Conservation (phyloP, 2,329 filamentous ascomycete species). For the Coniochaeta ligniaria region DNA sequence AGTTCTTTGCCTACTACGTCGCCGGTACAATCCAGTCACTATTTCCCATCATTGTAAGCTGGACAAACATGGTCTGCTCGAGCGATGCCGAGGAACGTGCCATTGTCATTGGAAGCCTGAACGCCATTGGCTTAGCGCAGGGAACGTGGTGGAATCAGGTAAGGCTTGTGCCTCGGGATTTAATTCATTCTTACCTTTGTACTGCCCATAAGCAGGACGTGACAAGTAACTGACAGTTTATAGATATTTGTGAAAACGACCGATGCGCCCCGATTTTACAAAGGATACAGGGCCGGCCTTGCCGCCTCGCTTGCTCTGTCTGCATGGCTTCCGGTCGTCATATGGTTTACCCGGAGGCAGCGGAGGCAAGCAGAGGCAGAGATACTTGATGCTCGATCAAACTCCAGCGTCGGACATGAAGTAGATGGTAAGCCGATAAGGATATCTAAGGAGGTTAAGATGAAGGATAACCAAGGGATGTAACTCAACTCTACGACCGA, state of each 20-base stretch:
- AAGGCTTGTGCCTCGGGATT: not conserved
- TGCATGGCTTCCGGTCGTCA: constrained; percentile 16
- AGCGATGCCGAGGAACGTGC: constrained; percentile 18
- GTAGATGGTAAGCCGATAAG: not conserved
- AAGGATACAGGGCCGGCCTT: constrained; percentile 12
- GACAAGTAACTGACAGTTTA: not conserved
- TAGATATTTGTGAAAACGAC: constrained; percentile 15
- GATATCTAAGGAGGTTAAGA: not conserved
- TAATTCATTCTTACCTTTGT: not conserved
- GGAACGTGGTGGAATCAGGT: constrained; percentile 13
- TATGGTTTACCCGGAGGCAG: constrained; percentile 5
- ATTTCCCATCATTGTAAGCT: constrained; percentile 13
- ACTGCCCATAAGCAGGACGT: not conserved
- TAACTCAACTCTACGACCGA: not conserved
- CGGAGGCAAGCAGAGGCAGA: not conserved
- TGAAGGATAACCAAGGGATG: not conserved
- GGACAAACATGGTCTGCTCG: constrained; percentile 18
- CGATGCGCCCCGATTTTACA: constrained; percentile 12
- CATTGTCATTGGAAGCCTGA: constrained; percentile 15
- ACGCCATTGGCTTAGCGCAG: constrained; percentile 14
- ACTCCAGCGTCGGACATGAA: not conserved
- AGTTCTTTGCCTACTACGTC: constrained; percentile 13
- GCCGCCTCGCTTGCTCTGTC: constrained; percentile 11
- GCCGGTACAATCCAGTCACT: constrained; percentile 13
- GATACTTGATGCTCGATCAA: not conserved